Base-by-base conservation (phyloP, 2,329 filamentous ascomycete species). In the Cladorrhinum sp. region DNA sequence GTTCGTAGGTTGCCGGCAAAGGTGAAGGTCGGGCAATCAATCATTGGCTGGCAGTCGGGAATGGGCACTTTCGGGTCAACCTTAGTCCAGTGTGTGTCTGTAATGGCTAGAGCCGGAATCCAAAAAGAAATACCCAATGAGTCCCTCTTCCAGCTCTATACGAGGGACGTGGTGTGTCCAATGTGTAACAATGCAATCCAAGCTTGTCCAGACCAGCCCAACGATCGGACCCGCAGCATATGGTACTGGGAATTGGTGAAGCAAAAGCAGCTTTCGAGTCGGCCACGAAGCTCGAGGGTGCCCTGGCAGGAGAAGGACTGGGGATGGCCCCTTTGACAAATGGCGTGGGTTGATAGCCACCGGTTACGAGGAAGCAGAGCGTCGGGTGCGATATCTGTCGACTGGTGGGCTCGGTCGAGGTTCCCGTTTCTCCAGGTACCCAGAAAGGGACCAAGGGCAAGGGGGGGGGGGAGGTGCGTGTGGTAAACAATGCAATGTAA, bases 151-250 rank as follows among this genome's bases (percentile, higher is more conserved):
- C 42, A 46, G n/a, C n/a, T 18, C n/a, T 46, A 8, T 46, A 46
- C 3, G n/a, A 46, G 42, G 18, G 42, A 24, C 21, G 30, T 55
- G 33, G 51, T 24, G 53, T 42, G 42, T 46, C 53, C 53, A 55
- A 20, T 54, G 53, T 55, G 53, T 39, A 24, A 42, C 53, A 26
- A 36, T 54, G 51, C 3, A 36, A 54, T 18, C 51, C 51, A 54
- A 36, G 51, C 36, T 54, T 36, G 51, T 16, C 28, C 51, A 55
- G 39, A 51, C 28, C 53, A 42, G 24, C 20, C 23, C 30, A 55
- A 46, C 30, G 24, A 18, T 55, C 33, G 24, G 20, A 39, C 42
- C 24, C 53, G 42, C 14, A 20, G 33, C 30, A 55, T 55, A 46
- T 46, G 53, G 36, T 24, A 24, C 23, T 42, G 14, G 39, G 18